These are phyloP conservation scores for Spinacia oleracea DNA, from an alignment of 179 eudicot species.

Conservation along the genomic window DNA sequence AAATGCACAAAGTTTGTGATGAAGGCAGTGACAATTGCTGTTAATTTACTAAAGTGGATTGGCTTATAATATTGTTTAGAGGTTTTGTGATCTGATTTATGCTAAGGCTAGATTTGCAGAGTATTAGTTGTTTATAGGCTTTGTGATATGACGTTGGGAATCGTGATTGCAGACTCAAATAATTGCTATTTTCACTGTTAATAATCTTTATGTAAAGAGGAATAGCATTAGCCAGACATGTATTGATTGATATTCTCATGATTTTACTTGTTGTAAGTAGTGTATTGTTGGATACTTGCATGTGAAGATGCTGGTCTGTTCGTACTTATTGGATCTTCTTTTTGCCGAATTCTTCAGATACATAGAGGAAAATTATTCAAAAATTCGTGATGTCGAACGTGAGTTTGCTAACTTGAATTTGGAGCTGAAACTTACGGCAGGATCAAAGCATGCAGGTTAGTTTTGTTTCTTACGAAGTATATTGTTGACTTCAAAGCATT, in stretches of 20 bases:
- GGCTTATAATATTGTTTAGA: not conserved
- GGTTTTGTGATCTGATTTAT: not conserved
- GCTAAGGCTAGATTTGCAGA: not conserved
- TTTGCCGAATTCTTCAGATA: slow-evolving; percentile 48
- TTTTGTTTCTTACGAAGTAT: not conserved
- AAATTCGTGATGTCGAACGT: slow-evolving; percentile 93
- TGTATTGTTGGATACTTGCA: not conserved
- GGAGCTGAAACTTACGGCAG: slow-evolving; percentile 95
- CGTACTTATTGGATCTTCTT: not conserved
- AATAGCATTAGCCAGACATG: not conserved
- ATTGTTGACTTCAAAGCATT: not conserved
- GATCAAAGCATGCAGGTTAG: slow-evolving; percentile 93
- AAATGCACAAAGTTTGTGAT: not conserved
- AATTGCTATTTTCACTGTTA: not conserved
- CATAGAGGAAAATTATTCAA: slow-evolving; percentile 84
- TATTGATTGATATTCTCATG: not conserved
- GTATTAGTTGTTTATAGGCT: not conserved
- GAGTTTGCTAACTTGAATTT: slow-evolving; percentile 74
- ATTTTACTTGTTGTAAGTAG: not conserved
- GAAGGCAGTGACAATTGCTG: too few species aligned
- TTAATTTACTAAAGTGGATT: too few species aligned
- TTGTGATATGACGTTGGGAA: not conserved
- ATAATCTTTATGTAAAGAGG: not conserved
- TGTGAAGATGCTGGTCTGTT: not conserved
- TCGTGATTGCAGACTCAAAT: not conserved